Base-by-base conservation (phyloP, 257 asterid species). In the Fraxinus pennsylvanica region DNA sequence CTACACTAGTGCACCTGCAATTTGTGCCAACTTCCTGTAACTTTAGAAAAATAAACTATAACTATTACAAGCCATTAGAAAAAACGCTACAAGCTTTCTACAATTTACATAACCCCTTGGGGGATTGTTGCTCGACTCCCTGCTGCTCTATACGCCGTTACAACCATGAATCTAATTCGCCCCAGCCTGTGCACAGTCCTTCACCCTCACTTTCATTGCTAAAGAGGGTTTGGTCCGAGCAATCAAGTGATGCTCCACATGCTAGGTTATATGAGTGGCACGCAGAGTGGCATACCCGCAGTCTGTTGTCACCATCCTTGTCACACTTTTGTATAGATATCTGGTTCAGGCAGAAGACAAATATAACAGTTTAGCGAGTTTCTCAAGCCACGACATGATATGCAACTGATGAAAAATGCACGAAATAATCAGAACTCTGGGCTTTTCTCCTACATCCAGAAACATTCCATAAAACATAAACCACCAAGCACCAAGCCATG, bases 111-210 rank as follows among this genome's bases (percentile, higher is more conserved):
- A 77, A 74, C 74, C 87, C 77, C 74, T 39, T 70, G 25, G 38
- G 35, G 79, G 61, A 71, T 39, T 45, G 33, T 54, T n/a, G 9
- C 81, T 32, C 22, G 27, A 35, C 47, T 29, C 15, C 43, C 8
- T 43, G 52, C 63, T 4, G 69, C 21, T 61, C 66, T 22, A 30
- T 0, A 30, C 69, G 29, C 43, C 8, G 77, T 84, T 77, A 92
- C 81, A 91, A 84, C 98, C 98, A 94, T 0, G 97, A 88, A 76
- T 78, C 91, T 41, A 96, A 78, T 75, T 96, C 97, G 6, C 95
- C 99, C 97, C 97, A 96, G 5, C 99, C 99, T 0, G 99, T 96
- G 96, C 99, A 96, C 43, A 93, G 83, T 78, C 96, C 98, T 83
- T 90, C 94, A 3, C 96, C 96, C 83, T 96, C 97, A 35, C 87